Conservation (phyloP, 2,329 filamentous ascomycete genomes). For the Paraphoma sp. region DNA sequence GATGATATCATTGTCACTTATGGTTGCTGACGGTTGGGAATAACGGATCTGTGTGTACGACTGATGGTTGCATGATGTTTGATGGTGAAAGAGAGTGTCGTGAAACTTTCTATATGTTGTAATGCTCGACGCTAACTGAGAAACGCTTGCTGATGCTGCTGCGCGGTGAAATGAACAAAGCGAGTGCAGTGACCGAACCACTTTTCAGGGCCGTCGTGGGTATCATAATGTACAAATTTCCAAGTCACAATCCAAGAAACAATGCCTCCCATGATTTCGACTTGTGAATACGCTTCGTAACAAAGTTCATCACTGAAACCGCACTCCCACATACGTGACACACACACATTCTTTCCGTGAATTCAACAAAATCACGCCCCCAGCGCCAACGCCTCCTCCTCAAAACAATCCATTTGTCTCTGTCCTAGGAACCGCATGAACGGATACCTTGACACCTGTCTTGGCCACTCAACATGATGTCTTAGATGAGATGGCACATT, state of each 20-base stretch:
- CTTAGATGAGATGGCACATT: slow-evolving; percentile 30
- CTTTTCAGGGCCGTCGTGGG: slow-evolving; percentile 6
- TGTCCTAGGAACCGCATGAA: slow-evolving; percentile 35
- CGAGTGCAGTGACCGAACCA: slow-evolving; percentile 9
- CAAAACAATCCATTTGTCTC: slow-evolving; percentile 16
- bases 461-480: slow-evolving; percentile 38
- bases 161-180: slow-evolving; percentile 2
- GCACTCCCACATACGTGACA: too few relatives aligned
- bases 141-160: too few relatives aligned
- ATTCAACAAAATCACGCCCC: neutral
- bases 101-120: too few relatives aligned
- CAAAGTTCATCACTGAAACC: too few relatives aligned
- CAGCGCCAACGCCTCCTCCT: slow-evolving; percentile 6
- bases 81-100: too few relatives aligned
- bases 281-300: too few relatives aligned
- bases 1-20: too few relatives aligned
- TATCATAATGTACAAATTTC: slow-evolving; percentile 10
- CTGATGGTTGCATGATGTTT: too few relatives aligned
- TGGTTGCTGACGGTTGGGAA: too few relatives aligned
- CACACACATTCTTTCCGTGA: too few relatives aligned
- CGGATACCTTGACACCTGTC: slow-evolving; percentile 38
- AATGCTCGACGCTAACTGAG: too few relatives aligned
- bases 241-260: neutral
- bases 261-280: neutral
- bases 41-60: too few relatives aligned